Evolutionary conservation across 306 rosid species (phyloP).

Genomic region (Cucurbita ficifolia): DNA sequence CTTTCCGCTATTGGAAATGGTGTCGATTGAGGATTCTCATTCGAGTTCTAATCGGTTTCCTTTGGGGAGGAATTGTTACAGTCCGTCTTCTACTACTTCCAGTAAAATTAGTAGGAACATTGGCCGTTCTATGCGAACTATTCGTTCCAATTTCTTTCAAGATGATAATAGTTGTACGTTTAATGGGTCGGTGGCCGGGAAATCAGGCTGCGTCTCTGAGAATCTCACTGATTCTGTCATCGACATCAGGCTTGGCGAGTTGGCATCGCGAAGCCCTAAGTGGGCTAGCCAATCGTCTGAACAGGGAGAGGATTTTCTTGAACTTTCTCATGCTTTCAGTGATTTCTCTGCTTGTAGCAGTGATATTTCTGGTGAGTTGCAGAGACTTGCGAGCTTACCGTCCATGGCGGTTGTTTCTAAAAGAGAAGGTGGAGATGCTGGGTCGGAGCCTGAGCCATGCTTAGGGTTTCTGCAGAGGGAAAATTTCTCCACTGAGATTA

Average conservation of each 20-base stretch:
- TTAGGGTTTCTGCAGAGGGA: constrained; percentile 74
- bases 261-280: constrained; percentile 37
- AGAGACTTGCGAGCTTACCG: constrained; percentile 58
- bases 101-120: constrained; percentile 34
- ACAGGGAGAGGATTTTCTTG: constrained; percentile 47
- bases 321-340: constrained; percentile 75
- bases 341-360: constrained; percentile 86
- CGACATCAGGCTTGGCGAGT: constrained; percentile 81
- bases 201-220: constrained; percentile 48
- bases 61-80: constrained; percentile 25
- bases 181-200: background rate
- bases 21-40: constrained; percentile 64
- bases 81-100: constrained; percentile 26
- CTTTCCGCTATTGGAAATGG: constrained; percentile 25
- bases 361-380: constrained; percentile 84
- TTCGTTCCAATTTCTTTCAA: constrained; percentile 58
- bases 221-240: constrained; percentile 66
- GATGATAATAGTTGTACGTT: constrained; percentile 39
- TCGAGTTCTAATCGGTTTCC: constrained; percentile 49
- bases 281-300: constrained; percentile 23
- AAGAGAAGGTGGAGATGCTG: background rate
- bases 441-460: constrained; percentile 48
- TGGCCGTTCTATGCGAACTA: constrained; percentile 89
- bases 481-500: constrained; percentile 80
- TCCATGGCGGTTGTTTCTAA: constrained; percentile 31